Evolutionary conservation across 768 basidiomycete genomes (phyloP).

Genomic region (Phylloporus sp.): DNA sequence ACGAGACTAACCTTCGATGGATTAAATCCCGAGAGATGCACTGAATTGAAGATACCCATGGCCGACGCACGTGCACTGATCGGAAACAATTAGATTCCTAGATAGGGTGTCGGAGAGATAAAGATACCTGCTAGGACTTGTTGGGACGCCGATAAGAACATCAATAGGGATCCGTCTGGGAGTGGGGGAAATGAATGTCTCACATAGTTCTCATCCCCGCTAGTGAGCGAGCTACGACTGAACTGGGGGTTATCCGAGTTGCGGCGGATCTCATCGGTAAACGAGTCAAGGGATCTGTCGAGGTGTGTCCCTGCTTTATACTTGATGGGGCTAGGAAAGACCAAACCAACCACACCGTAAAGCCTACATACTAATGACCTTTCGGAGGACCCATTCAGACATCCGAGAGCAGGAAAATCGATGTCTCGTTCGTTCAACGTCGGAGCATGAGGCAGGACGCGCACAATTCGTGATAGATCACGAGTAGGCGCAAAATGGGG

Average conservation of each 20-base stretch:
- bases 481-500: neutral
- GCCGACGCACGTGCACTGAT: neutral
- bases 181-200: neutral
- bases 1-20: neutral
- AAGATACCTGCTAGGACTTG: neutral
- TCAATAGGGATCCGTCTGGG: constrained; percentile 11
- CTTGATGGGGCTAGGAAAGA: neutral
- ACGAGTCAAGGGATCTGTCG: neutral
- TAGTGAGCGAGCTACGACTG: neutral
- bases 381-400: no score
- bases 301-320: neutral
- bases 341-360: no score
- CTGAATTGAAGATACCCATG: neutral
- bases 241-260: neutral
- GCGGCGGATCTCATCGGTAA: neutral
- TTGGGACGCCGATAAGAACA: constrained; percentile 8
- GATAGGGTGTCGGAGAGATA: neutral
- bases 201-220: neutral
- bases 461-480: neutral
- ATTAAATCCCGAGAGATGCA: neutral
- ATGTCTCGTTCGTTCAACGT: neutral
- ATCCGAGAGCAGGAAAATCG: no score
- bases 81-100: neutral
- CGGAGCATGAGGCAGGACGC: neutral
- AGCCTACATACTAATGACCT: no score